Conservation (phyloP, 1,284 basidiomycete genomes). For the Ceratobasidium sp. region DNA sequence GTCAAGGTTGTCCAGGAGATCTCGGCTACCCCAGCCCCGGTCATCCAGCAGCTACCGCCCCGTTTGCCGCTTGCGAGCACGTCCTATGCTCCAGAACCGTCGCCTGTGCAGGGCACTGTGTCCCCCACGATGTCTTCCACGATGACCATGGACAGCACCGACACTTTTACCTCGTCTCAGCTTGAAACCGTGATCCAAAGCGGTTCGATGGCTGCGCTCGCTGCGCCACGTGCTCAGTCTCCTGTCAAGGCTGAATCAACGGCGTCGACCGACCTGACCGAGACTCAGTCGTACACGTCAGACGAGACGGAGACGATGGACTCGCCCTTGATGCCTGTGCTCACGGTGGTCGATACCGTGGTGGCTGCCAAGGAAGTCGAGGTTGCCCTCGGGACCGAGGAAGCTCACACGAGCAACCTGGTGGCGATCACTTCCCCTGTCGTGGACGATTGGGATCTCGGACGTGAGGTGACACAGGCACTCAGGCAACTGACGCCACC, state of each 20-base stretch:
- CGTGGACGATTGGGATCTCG: constrained; percentile 1
- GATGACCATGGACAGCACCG: constrained; percentile 15
- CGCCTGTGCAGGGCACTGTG: neutral
- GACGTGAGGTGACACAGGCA: constrained; percentile 1
- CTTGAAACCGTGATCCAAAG: constrained; percentile 18
- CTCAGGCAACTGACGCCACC: constrained; percentile 1
- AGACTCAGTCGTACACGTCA: neutral
- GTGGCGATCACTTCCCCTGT: constrained; percentile 3
- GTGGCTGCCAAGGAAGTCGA: neutral
- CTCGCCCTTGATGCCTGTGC: constrained; percentile 18
- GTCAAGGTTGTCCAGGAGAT: neutral
- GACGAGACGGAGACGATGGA: neutral
- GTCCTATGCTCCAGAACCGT: neutral
- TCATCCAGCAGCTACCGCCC: constrained; percentile 7
- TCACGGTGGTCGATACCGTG: constrained; percentile 7
- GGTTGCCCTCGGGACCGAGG: neutral
- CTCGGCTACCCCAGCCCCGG: constrained; percentile 1
- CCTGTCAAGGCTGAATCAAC: constrained; percentile 3
- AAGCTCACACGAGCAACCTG: neutral
- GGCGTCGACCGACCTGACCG: neutral
- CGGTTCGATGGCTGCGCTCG: constrained; percentile 6
- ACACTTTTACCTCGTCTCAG: constrained; percentile 33
- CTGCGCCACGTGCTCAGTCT: constrained; percentile 16
- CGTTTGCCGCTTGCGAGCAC: neutral
- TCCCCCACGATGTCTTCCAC: constrained; percentile 18